phyloP scores from a whole-genome alignment of 164 flowering plant species.

The Vitis labrusca region DNA sequence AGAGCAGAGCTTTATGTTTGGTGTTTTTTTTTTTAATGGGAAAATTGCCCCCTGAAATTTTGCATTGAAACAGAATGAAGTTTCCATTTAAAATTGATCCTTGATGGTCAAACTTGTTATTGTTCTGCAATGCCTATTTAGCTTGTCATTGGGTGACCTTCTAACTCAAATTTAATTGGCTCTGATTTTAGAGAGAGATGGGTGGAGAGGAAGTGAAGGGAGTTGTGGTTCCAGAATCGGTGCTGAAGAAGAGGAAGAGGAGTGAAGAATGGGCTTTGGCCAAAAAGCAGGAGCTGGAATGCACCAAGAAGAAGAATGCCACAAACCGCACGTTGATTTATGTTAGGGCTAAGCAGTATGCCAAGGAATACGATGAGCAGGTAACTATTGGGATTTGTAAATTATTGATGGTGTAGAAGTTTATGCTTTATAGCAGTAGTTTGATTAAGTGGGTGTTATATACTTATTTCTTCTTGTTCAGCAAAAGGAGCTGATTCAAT shows the following conservation, averaged over 20 bases:
- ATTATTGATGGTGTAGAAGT: background rate
- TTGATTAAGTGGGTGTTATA: background rate
- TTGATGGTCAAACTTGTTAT: too few species aligned
- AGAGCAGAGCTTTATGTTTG: too few species aligned
- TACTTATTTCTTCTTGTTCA: background rate
- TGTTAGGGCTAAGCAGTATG: conserved; percentile 23
- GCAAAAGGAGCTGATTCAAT: conserved; percentile 25
- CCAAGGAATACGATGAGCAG: conserved; percentile 25
- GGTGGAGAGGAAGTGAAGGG: conserved; percentile 16
- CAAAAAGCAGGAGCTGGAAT: conserved; percentile 15
- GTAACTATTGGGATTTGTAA: background rate
- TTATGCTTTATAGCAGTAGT: background rate
- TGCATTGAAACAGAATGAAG: too few species aligned
- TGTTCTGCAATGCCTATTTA: too few species aligned
- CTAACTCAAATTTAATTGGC: background rate
- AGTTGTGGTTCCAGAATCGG: conserved; percentile 30
- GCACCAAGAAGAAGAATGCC: conserved; percentile 19
- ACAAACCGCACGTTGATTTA: conserved; percentile 25
- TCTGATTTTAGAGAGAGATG: conserved; percentile 13
- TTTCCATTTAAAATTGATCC: too few species aligned
- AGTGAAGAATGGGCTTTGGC: conserved; percentile 33
- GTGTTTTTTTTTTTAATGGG: too few species aligned
- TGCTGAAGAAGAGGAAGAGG: conserved; percentile 32
- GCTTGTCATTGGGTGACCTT: too few species aligned
- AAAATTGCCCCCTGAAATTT: too few species aligned